Conservation (phyloP, 805 yeast species). For the Candida quercuum region DNA sequence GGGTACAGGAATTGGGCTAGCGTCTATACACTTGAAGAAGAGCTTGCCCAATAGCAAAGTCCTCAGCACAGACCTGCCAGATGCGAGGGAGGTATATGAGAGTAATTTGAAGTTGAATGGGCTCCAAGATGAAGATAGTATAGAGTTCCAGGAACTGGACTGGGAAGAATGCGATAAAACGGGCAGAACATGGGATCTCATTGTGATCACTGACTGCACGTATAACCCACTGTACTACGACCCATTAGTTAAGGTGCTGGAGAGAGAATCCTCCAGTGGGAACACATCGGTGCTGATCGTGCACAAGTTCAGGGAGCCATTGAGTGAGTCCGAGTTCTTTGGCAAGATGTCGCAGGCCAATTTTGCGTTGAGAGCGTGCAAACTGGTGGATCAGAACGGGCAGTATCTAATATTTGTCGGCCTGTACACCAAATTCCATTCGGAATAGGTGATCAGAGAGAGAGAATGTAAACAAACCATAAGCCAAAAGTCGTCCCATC, state of each 20-base stretch:
- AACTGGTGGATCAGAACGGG: slow-evolving; percentile 14
- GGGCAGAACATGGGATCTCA: slow-evolving; percentile 29
- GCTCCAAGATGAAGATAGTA: slow-evolving; percentile 2
- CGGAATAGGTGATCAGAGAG: too few relatives aligned
- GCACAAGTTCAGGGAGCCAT: slow-evolving; percentile 25
- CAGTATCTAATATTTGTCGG: slow-evolving; percentile 19
- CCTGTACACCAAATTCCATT: slow-evolving; percentile 10
- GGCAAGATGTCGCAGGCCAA: slow-evolving; percentile 4
- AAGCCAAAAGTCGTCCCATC: too few relatives aligned
- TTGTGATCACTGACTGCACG: slow-evolving; percentile 37
- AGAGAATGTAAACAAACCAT: too few relatives aligned
- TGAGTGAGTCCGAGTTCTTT: slow-evolving; percentile 21
- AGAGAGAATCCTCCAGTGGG: slow-evolving; percentile 10
- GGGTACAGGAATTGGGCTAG: slow-evolving; percentile 40
- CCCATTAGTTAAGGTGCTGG: slow-evolving; percentile 26
- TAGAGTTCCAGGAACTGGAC: slow-evolving; percentile 28
- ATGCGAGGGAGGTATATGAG: slow-evolving; percentile 31
- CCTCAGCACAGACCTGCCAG: slow-evolving; percentile 32
- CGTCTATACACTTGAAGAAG: slow-evolving; percentile 27
- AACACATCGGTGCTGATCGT: slow-evolving; percentile 14
- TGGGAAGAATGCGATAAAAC: slow-evolving; percentile 27
- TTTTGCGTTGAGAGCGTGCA: slow-evolving; percentile 11
- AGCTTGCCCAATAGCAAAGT: slow-evolving; percentile 15
- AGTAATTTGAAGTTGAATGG: slow-evolving; percentile 25
- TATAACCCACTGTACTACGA: slow-evolving; percentile 36